Conservation (phyloP, 2,329 filamentous ascomycete genomes). For the Zalaria sp. region DNA sequence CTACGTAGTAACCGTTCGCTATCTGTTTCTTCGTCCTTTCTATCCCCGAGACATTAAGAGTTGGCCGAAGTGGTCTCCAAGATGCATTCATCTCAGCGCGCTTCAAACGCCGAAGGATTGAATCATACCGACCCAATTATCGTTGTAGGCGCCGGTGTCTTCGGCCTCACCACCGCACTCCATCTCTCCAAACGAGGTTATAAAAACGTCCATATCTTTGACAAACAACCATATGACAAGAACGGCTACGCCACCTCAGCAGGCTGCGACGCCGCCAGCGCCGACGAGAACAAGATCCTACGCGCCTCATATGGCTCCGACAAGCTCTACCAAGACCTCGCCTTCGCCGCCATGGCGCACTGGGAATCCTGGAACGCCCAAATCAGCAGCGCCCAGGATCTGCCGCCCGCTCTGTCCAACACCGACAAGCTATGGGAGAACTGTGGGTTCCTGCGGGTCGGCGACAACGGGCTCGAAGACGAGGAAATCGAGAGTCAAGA, state of each 20-base stretch:
- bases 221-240: slow-evolving; percentile 6
- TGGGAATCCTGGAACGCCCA: slow-evolving; percentile 20
- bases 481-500: slow-evolving; percentile 11
- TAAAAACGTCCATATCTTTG: slow-evolving; percentile 13
- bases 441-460: slow-evolving; percentile 12
- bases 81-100: not conserved
- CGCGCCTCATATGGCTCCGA: slow-evolving; percentile 11
- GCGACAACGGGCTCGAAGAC: slow-evolving; percentile 7
- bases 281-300: slow-evolving; percentile 13
- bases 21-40: no score
- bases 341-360: slow-evolving; percentile 12
- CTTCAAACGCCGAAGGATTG: not conserved
- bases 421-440: slow-evolving; percentile 11
- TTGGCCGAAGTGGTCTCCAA: no score
- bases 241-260: slow-evolving; percentile 9
- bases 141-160: slow-evolving; percentile 30
- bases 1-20: no score
- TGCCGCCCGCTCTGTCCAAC: not conserved
- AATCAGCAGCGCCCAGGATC: not conserved
- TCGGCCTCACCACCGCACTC: slow-evolving; percentile 27
- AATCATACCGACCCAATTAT: not conserved
- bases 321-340: slow-evolving; percentile 11
- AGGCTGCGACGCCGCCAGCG: slow-evolving; percentile 10
- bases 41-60: no score
- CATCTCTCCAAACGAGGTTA: slow-evolving; percentile 13